Evolutionary conservation across 2,329 filamentous ascomycete genomes (phyloP).

Genomic region (Tolypocladium paradoxum): DNA sequence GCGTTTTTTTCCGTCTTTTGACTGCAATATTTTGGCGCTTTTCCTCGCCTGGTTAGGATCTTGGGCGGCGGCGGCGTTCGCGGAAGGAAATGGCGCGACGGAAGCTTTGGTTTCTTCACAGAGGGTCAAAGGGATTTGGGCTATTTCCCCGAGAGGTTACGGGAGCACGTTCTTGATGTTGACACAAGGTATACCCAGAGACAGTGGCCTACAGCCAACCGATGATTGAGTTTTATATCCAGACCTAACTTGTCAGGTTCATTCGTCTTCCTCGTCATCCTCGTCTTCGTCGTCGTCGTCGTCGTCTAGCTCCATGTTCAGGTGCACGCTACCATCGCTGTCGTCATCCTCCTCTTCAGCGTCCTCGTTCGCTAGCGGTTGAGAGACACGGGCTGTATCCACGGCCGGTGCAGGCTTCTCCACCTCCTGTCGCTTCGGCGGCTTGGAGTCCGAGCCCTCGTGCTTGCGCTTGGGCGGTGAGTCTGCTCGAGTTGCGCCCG

Average conservation of each 20-base stretch:
- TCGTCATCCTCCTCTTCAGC: constrained; percentile 35
- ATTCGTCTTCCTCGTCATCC: constrained; percentile 12
- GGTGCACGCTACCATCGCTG: constrained; percentile 44
- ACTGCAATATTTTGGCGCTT: background rate
- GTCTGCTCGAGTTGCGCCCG: constrained; percentile 9
- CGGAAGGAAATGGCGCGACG: background rate
- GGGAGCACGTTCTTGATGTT: background rate
- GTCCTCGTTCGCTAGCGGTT: constrained; percentile 8
- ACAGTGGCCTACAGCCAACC: background rate
- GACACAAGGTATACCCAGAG: background rate
- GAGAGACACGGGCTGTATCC: constrained; percentile 4
- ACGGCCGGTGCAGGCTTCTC: constrained; percentile 13
- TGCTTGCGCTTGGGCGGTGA: constrained; percentile 28
- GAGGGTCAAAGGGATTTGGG: background rate
- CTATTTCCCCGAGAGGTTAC: background rate
- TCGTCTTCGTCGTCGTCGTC: constrained; percentile 32
- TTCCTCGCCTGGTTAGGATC: background rate
- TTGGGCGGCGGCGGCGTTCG: background rate
- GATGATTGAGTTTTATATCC: background rate
- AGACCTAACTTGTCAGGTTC: background rate
- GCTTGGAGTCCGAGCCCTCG: constrained; percentile 21
- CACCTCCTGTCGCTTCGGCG: constrained; percentile 30
- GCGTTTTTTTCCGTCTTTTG: background rate
- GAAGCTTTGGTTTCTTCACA: too few species aligned
- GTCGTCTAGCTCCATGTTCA: constrained; percentile 49